Conservation (phyloP, 2,329 filamentous ascomycete species). For the Celoporthe dispersa region DNA sequence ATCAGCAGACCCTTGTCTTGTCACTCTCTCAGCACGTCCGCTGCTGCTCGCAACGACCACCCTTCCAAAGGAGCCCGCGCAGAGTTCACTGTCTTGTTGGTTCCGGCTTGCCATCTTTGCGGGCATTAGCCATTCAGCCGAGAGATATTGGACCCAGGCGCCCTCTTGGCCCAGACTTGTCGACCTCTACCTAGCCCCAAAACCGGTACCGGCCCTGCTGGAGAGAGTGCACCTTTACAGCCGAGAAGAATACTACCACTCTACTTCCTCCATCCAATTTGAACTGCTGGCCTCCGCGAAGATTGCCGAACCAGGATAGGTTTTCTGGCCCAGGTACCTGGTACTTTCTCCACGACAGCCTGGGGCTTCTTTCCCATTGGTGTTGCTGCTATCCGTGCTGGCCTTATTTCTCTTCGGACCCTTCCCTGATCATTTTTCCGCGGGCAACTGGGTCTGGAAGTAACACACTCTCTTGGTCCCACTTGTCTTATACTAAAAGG, state of each 20-base stretch:
- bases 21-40: not conserved
- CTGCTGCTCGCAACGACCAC: not conserved
- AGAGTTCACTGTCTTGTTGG: slow-evolving; percentile 38
- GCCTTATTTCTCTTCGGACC: slow-evolving; percentile 48
- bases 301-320: slow-evolving; percentile 39
- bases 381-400: slow-evolving; percentile 43
- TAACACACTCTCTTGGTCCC: slow-evolving; percentile 50
- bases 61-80: not conserved
- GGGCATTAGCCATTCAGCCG: slow-evolving; percentile 56
- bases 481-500: slow-evolving; percentile 52
- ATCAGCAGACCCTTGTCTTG: not conserved
- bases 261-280: slow-evolving; percentile 42
- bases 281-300: slow-evolving; percentile 41
- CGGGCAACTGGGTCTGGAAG: slow-evolving; percentile 40
- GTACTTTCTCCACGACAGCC: slow-evolving; percentile 36
- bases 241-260: slow-evolving; percentile 31
- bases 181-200: slow-evolving; percentile 30
- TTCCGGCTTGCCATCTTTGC: slow-evolving; percentile 45
- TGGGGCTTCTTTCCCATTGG: slow-evolving; percentile 32
- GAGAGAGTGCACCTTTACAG: slow-evolving; percentile 19
- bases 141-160: slow-evolving; percentile 46
- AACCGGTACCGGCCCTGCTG: slow-evolving; percentile 41
- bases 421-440: slow-evolving; percentile 53
- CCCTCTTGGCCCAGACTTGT: slow-evolving; percentile 41
- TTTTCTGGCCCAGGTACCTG: slow-evolving; percentile 47